Evolutionary conservation across 2,329 filamentous ascomycete species (phyloP).

Genomic region (Thielaviopsis populi): DNA sequence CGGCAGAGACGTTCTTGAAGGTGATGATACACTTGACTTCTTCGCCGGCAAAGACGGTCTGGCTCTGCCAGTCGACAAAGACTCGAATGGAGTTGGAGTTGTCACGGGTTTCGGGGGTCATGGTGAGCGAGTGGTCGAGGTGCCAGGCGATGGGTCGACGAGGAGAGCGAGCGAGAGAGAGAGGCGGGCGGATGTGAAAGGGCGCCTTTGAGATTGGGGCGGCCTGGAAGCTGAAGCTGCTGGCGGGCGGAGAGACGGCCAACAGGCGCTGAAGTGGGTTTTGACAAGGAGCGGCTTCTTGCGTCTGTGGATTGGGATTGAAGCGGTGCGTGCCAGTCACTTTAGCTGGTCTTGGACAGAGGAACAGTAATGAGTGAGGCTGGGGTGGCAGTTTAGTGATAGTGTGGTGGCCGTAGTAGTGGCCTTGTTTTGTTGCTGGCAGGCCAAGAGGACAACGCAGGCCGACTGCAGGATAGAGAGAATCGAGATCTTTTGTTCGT

Average conservation of each 20-base stretch:
- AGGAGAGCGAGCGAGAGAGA: conserved; percentile 13
- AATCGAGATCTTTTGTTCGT: not conserved
- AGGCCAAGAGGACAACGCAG: not conserved
- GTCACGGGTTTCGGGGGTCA: conserved; percentile 35
- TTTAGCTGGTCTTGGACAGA: not conserved
- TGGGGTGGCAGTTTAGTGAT: not conserved
- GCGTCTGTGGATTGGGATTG: not conserved
- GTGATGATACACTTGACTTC: conserved; percentile 91
- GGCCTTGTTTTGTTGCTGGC: not conserved
- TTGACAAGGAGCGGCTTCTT: not conserved
- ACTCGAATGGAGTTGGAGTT: conserved; percentile 59
- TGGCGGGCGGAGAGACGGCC: not conserved
- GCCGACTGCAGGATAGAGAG: not conserved
- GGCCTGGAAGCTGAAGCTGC: not conserved
- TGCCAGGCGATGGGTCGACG: not conserved
- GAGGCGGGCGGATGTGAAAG: not conserved
- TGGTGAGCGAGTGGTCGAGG: conserved; percentile 24
- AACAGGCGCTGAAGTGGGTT: not conserved
- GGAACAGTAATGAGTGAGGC: not conserved
- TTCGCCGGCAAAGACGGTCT: conserved; percentile 92
- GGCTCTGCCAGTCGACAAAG: conserved; percentile 86
- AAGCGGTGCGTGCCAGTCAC: not conserved
- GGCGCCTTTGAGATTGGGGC: not conserved
- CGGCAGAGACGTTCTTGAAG: conserved; percentile 68
- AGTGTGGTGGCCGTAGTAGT: no score